Conservation (phyloP, 164 flowering plant species). For the Vitis amurensis region DNA sequence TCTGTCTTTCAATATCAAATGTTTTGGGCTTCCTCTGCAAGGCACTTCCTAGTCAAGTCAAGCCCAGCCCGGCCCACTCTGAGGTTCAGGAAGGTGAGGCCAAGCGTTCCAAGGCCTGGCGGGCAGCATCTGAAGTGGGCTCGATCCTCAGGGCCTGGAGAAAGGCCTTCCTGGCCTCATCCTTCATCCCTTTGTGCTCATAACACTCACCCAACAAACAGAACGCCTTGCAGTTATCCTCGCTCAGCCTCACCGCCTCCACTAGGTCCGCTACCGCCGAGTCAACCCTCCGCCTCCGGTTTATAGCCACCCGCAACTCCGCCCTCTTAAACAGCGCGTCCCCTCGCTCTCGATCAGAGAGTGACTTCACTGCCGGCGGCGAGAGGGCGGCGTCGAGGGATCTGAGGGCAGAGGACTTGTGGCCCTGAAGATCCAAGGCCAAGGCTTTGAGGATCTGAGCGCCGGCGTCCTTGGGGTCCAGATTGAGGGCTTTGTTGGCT, state of each 20-base stretch:
- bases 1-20: too few relatives aligned
- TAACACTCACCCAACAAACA: conserved; percentile 47
- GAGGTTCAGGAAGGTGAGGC: not conserved
- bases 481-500: conserved; percentile 39
- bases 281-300: conserved; percentile 32
- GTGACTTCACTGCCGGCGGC: conserved; percentile 29
- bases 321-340: conserved; percentile 50
- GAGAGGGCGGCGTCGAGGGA: conserved; percentile 46
- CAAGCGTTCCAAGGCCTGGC: conserved; percentile 23
- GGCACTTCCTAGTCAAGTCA: not conserved
- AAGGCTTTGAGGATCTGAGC: conserved; percentile 44
- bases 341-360: conserved; percentile 36
- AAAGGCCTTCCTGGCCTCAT: conserved; percentile 40
- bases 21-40: not conserved
- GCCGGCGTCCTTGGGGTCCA: conserved; percentile 44
- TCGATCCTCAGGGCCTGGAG: conserved; percentile 24
- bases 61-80: not conserved
- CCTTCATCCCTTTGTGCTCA: conserved; percentile 37
- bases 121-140: conserved; percentile 22
- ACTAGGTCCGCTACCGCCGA: conserved; percentile 45
- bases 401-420: conserved; percentile 32
- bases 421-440: conserved; percentile 37
- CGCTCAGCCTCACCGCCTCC: conserved; percentile 33
- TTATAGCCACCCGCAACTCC: conserved; percentile 36
- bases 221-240: conserved; percentile 23